Evolutionary conservation across 169 alveolate species (phyloP), one percentile per base, ranked within the genome.

Genomic region (Neospora caninum): DNA sequence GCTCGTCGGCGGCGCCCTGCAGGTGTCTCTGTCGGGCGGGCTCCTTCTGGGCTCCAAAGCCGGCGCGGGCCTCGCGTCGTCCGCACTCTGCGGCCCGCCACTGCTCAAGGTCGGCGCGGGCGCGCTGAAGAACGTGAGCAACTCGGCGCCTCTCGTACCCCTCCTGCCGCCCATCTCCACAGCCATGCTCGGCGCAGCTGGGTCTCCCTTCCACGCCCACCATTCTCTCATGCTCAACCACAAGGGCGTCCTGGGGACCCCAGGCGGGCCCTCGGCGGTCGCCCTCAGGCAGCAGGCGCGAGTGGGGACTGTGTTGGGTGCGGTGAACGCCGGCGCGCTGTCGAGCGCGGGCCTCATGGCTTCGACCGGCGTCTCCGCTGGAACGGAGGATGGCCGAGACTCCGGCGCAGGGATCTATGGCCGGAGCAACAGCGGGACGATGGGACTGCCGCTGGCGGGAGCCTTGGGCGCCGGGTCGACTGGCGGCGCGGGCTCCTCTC

Each of bases 171-270:
- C 86, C 20, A 78, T 78, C 49, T 78, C 86, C 45, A 36, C 86
- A 25, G 86, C 67, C 67, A 82, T 82, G 89, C 36, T 41, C 25
- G 89, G 89, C 89, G 67, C 86, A 0, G 86, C 43, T 43, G 86
- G 86, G 41, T 13, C 86, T 43, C 29, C 86, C 39, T 36, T 6
- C 45, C 86, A 78, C 27, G 86, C 49, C 27, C 49, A 38, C 18
- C 86, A 78, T 25, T 10, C 49, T 0, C 49, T 38, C 29, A n/a
- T 78, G 39, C 86, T 78, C 20, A 78, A 20, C 42, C 86, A 78
- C 45, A 78, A 78, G n/a, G 86, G 86, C 86, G 86, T 78, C 29
- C 45, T 78, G 49, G 86, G 86, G 49, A 78, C 86, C 2, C 73
- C 73, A 16, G 73, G 73, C n/a, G 73, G 73, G 7, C 73, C 73